Evolutionary conservation across 331 rosid species (phyloP).

Genomic region (Acacia concinna): DNA sequence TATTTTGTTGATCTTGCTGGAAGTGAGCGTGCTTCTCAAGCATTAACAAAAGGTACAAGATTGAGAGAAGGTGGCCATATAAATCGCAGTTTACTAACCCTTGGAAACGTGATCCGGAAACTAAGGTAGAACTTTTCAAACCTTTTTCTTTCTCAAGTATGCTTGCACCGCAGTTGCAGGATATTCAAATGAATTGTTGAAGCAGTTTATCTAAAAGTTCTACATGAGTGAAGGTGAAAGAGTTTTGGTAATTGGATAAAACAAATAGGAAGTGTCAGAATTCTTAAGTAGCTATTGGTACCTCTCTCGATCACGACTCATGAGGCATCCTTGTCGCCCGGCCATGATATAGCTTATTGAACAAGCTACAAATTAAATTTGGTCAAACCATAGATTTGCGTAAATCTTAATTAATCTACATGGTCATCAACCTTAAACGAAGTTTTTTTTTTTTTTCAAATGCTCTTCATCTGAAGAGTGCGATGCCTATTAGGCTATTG

Average conservation of each 20-base stretch:
- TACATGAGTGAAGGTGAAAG: not conserved
- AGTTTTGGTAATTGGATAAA: not conserved
- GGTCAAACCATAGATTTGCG: not conserved
- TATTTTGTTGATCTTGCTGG: conserved; percentile 92
- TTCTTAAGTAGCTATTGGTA: conserved; percentile 16
- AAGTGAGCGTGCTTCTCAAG: conserved; percentile 85
- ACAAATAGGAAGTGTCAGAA: conserved; percentile 7
- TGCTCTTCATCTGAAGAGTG: not conserved
- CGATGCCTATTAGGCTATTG: not conserved
- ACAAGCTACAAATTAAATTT: not conserved
- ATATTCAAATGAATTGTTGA: conserved; percentile 16
- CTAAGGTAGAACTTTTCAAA: conserved; percentile 50
- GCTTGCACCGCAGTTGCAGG: conserved; percentile 6
- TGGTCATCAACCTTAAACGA: not conserved
- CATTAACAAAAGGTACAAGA: conserved; percentile 69
- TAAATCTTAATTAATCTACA: not conserved
- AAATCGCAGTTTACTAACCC: conserved; percentile 83
- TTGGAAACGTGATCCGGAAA: conserved; percentile 88
- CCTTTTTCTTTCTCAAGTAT: conserved; percentile 5
- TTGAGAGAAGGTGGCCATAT: conserved; percentile 94
- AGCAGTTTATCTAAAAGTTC: conserved; percentile 3
- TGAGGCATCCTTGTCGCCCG: conserved; percentile 7
- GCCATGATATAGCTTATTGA: not conserved
- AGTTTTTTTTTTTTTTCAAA: not conserved
- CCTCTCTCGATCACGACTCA: conserved; percentile 11